Percentiles rank a stretch among this genome's conserved stretches.
Conservation (phyloP, 148 eudicot genomes). For the Amaranthus hypochondriacus region DNA sequence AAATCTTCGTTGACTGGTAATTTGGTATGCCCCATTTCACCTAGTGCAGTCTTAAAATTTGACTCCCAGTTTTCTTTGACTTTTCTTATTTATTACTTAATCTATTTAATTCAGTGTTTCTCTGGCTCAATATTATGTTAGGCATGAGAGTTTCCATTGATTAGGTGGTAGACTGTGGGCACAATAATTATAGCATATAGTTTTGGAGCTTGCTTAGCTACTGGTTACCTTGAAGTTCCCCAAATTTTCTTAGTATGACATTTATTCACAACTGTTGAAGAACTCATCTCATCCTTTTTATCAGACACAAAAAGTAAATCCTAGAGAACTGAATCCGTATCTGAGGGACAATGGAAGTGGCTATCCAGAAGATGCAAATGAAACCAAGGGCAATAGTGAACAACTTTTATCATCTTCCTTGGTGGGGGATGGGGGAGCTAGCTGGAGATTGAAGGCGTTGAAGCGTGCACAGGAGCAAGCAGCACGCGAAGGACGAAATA, state of each 20-base stretch:
- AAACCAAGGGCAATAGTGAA: constrained; percentile 30
- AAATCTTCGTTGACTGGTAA: background rate
- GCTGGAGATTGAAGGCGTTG: constrained; percentile 97
- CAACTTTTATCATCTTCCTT: constrained; percentile 55
- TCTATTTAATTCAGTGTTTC: background rate
- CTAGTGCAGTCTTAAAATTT: background rate
- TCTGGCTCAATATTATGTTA: background rate
- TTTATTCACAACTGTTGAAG: background rate
- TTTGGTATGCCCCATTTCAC: too few relatives aligned
- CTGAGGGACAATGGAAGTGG: constrained; percentile 66
- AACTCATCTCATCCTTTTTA: constrained; percentile 3
- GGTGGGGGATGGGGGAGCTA: constrained; percentile 98
- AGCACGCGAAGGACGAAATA: constrained; percentile 69
- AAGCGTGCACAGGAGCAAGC: constrained; percentile 94
- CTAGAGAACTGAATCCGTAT: constrained; percentile 83
- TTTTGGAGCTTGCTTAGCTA: constrained; percentile 1
- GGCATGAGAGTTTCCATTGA: background rate
- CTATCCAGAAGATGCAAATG: constrained; percentile 63
- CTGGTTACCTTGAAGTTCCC: background rate
- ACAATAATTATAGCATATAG: background rate
- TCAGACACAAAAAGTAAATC: constrained; percentile 52
- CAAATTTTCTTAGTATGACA: background rate
- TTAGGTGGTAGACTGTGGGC: background rate
- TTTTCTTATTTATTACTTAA: background rate
- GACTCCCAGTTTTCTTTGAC: too few relatives aligned